Evolutionary conservation across 148 eudicot genomes (phyloP).

Genomic region (Rhododendron henanense): DNA sequence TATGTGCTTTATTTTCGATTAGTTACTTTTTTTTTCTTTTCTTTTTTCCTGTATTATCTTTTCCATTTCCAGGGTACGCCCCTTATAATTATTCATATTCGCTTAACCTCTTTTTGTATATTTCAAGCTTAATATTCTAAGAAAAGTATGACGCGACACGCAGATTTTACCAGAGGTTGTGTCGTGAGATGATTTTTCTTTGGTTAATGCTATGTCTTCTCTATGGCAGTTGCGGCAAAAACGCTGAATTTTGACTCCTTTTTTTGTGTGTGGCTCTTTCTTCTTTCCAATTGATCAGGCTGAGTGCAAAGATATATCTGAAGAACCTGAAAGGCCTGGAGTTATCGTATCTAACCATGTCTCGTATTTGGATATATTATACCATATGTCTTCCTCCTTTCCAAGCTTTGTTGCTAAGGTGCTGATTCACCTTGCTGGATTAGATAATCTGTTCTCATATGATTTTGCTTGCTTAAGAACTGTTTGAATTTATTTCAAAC

Average conservation of each 20-base stretch:
- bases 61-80: background rate
- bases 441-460: background rate
- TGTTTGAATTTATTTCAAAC: background rate
- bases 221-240: no score
- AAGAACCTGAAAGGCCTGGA: slow-evolving; percentile 63
- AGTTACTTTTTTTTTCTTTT: background rate
- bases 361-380: slow-evolving; percentile 86
- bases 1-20: background rate
- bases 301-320: slow-evolving; percentile 36
- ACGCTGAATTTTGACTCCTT: no score
- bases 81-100: background rate
- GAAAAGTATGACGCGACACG: background rate
- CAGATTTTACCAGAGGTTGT: background rate
- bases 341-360: slow-evolving; percentile 88
- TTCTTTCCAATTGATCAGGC: slow-evolving; percentile 31
- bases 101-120: background rate
- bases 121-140: background rate
- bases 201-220: no score
- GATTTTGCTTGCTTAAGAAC: background rate
- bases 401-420: slow-evolving; percentile 99
- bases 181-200: background rate
- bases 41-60: no score
- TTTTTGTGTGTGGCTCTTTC: background rate
- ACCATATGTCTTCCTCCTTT: slow-evolving; percentile 86
- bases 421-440: slow-evolving; percentile 14